Percentiles rank a stretch among this genome's conserved stretches.
Conservation (phyloP, 2,329 filamentous ascomycete species). For the Fusarium begoniae region DNA sequence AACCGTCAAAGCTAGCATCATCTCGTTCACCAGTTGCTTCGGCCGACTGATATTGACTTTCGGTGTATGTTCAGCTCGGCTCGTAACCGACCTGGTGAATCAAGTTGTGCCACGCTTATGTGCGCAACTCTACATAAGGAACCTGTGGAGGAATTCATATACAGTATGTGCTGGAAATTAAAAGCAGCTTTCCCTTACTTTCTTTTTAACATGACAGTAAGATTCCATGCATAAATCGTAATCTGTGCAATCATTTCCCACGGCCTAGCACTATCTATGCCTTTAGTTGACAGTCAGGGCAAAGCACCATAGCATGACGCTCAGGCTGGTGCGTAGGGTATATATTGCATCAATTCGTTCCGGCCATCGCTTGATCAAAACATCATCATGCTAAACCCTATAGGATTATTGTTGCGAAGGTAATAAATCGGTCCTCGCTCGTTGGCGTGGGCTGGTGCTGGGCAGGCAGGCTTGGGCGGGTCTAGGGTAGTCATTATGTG, state of each 20-base stretch:
- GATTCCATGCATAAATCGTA: conserved; percentile 3
- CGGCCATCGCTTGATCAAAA: background rate
- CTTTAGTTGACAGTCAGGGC: background rate
- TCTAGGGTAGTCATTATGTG: background rate
- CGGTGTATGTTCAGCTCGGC: background rate
- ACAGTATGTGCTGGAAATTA: background rate
- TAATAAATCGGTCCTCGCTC: background rate
- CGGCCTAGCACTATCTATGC: background rate
- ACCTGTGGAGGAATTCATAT: background rate
- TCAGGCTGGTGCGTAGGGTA: background rate
- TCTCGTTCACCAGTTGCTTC: background rate
- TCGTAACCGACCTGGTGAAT: conserved; percentile 14
- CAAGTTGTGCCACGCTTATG: background rate
- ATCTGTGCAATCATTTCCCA: background rate
- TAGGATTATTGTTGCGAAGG: background rate
- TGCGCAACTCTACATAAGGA: background rate
- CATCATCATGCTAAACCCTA: background rate
- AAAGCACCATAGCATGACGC: background rate
- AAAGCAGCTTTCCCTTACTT: background rate
- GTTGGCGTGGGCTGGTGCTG: background rate
- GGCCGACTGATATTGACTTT: background rate
- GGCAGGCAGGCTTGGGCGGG: too few relatives aligned
- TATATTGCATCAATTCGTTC: background rate
- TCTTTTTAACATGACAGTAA: background rate
- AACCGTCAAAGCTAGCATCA: background rate